These are phyloP conservation scores for Xylaria digitata DNA, from an alignment of 2,329 filamentous ascomycete genomes.

Conservation along the genomic window DNA sequence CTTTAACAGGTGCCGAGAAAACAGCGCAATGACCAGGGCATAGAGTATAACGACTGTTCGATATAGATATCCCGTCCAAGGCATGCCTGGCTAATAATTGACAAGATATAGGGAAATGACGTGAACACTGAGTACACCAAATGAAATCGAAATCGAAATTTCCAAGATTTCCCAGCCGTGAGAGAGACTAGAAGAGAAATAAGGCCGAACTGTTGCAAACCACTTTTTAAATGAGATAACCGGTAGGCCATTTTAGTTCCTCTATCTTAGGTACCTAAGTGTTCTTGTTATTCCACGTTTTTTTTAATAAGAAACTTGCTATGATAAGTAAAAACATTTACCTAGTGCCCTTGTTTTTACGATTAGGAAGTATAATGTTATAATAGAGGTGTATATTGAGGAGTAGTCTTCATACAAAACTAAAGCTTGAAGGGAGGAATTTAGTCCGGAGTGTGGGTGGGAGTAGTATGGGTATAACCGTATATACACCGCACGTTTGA, in stretches of 20 bases:
- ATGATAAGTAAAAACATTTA: too few relatives aligned
- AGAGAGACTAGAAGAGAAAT: background rate
- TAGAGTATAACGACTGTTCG: conserved; percentile 19
- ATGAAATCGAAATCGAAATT: background rate
- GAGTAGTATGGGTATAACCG: too few relatives aligned
- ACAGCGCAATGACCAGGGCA: background rate
- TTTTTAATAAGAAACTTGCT: too few relatives aligned
- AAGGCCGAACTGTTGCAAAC: background rate
- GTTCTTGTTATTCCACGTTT: too few relatives aligned
- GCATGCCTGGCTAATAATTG: conserved; percentile 27
- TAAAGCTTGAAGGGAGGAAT: too few relatives aligned
- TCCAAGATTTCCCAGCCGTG: conserved; percentile 12
- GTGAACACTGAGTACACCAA: conserved; percentile 11
- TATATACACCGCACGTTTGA: too few relatives aligned
- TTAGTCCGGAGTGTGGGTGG: too few relatives aligned
- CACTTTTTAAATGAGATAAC: background rate
- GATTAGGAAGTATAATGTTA: too few relatives aligned
- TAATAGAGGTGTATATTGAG: too few relatives aligned
- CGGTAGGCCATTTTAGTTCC: background rate
- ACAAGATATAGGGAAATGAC: conserved; percentile 35
- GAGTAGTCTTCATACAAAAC: too few relatives aligned
- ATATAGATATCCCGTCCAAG: conserved; percentile 31
- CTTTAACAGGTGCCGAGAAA: background rate
- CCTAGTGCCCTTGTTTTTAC: too few relatives aligned
- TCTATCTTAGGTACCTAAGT: background rate